Base-by-base conservation (phyloP, 331 rosid genomes). In the Stylosanthes scabra region DNA sequence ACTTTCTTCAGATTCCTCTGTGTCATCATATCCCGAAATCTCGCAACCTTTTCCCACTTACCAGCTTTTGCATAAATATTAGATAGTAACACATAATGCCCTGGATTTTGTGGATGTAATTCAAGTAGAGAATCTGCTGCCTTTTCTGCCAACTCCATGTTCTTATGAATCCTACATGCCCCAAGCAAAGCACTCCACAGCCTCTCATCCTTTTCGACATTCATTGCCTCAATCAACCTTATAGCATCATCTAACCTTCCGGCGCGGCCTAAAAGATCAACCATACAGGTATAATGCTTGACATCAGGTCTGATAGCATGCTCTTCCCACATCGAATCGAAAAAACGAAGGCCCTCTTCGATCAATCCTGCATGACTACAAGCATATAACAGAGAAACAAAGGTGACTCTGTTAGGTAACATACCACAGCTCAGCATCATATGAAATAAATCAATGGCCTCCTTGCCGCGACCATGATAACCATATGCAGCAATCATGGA, bases 171-270 rank as follows among this genome's bases (percentile, higher is more conserved):
- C 71, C 88, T 86, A 81, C 96, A 91, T 15, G 98, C 96, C 47
- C 93, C 95, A 71, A 91, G 88, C 81, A 91, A 83, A 51, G 98
- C 96, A 70, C 98, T 91, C 94, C 97, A 89, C 34, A 89, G 82
- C 28, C 88, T 85, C 59, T 91, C 97, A 55, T 86, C 93, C 15
- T 89, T 88, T 44, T 80, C 86, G 45, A 80, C 71, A 11, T 71
- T 70, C 89, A 83, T 86, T 0, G 88, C 74, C 20, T 77, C 81
- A 28, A 91, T 89, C 45, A 89, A 64, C 16, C 74, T 82, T 51
- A 61, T 37, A 1, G 97, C 97, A 81, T 93, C 91, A 0, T 85
- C 80, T 11, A 93, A 83, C 68, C 78, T 87, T 16, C 98, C 97
- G 0, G 93, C 91, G 3, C 98, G 92, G 37, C 98, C 98, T 6